Evolutionary conservation across 495 filamentous ascomycete species (phyloP), one percentile per base, ranked within the genome.

Genomic region (Bacidia rubella): DNA sequence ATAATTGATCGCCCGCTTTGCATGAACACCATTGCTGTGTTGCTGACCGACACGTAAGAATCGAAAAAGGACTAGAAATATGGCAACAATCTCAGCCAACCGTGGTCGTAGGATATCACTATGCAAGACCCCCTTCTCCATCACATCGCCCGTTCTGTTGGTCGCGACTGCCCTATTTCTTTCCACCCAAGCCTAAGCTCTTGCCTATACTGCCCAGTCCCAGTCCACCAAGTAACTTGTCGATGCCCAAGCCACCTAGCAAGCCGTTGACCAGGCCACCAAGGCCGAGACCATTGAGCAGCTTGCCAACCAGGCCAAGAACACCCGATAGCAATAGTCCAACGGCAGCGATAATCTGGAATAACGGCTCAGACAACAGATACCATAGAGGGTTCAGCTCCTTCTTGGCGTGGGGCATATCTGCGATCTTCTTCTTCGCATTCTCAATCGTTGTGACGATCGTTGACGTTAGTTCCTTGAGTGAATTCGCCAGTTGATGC

Each of bases 371-470:
- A 35, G 80, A 82, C 35, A 95, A 70, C 45, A 95, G 67, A 35
- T 73, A 82, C 86, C 88, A 88, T 26, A 95, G 79, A 1, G 89
- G 87, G 63, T 87, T 95, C 47, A 96, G 76, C 67, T 86, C 79
- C 74, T 95, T 94, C 81, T 95, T 92, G 22, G 88, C 90, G 54
- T 90, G 82, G 15, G 90, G 90, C 83, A 95, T 90, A 62, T 86
- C 85, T 59, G 84, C 80, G 51, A 95, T 83, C 69, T 83, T 84
- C 65, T 79, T 82, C 75, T 86, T 87, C 35, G 85, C 86, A 42
- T 83, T 79, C 54, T 95, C 88, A 56, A 96, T 88, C n/a, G 83
- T 86, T 60, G 80, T 78, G 4, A 80, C 70, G 7, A 81, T 75
- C 2, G 70, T 78, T 45, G 74, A 70, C 11, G 78, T 77, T 49